These are phyloP conservation scores for Lentinula aciculospora DNA, from an alignment of 768 basidiomycete species.

Conservation along the genomic window DNA sequence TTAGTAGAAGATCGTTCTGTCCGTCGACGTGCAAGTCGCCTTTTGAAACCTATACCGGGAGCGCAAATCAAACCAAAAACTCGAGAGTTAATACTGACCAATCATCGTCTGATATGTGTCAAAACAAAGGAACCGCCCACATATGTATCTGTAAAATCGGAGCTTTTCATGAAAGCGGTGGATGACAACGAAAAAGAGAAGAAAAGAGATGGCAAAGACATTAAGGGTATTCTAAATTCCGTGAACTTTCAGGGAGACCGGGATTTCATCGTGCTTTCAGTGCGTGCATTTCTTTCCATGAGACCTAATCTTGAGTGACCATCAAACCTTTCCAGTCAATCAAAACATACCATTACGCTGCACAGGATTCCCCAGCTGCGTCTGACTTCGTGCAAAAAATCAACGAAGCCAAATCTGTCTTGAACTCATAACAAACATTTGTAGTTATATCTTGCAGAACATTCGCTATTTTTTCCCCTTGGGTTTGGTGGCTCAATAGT, in stretches of 20 bases:
- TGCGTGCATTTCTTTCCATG: conserved; percentile 24
- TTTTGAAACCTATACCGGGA: conserved; percentile 46
- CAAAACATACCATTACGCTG: conserved; percentile 40
- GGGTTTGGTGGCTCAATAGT: not conserved
- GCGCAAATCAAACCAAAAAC: conserved; percentile 44
- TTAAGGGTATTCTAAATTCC: conserved; percentile 35
- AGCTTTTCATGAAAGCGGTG: conserved; percentile 37
- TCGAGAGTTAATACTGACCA: conserved; percentile 53
- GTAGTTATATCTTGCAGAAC: too few species aligned
- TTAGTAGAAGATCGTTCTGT: conserved; percentile 49
- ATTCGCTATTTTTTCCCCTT: too few species aligned
- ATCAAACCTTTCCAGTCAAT: conserved; percentile 28
- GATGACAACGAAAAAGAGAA: conserved; percentile 20
- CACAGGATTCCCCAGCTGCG: conserved; percentile 26
- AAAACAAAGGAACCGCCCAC: conserved; percentile 35
- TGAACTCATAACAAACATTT: not conserved
- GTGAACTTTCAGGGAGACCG: conserved; percentile 50
- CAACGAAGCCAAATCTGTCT: conserved; percentile 13
- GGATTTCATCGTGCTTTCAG: conserved; percentile 58
- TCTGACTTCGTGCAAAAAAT: conserved; percentile 36
- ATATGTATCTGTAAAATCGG: conserved; percentile 41
- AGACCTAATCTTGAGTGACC: not conserved
- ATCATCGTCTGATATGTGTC: conserved; percentile 49
- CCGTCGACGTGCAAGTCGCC: conserved; percentile 50
- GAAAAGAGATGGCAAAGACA: conserved; percentile 42